Evolutionary conservation across 176 grass and related monocot genomes (phyloP).

Genomic region (Thalia dealbata): DNA sequence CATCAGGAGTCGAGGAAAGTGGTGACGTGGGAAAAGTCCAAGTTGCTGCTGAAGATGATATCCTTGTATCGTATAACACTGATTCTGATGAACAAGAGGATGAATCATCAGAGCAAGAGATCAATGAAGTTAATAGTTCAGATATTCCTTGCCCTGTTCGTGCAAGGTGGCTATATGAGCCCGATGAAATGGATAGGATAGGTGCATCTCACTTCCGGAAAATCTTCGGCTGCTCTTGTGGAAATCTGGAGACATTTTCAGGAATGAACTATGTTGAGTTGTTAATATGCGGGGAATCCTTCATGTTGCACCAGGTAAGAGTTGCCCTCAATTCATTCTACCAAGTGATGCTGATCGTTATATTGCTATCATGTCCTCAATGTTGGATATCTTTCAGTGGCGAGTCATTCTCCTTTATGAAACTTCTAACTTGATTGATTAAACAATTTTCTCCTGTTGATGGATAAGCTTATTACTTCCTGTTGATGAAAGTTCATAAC

Average conservation of each 20-base stretch:
- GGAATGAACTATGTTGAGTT: slow-evolving; percentile 68
- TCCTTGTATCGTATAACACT: slow-evolving; percentile 20
- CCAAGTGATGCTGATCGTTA: background rate
- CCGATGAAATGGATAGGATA: slow-evolving; percentile 74
- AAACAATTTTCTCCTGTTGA: background rate
- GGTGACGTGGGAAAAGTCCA: slow-evolving; percentile 18
- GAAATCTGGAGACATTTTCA: slow-evolving; percentile 54
- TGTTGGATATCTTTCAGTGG: background rate
- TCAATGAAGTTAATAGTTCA: slow-evolving; percentile 22
- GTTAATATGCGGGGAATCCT: slow-evolving; percentile 75
- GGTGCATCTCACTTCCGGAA: slow-evolving; percentile 80
- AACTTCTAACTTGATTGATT: background rate
- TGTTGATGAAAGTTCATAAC: background rate
- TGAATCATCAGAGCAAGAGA: slow-evolving; percentile 16
- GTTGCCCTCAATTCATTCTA: no score
- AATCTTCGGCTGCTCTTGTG: slow-evolving; percentile 63
- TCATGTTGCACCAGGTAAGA: slow-evolving; percentile 94
- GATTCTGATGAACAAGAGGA: slow-evolving; percentile 20
- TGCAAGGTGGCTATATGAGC: slow-evolving; percentile 84
- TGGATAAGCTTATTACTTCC: background rate
- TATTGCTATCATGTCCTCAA: no score
- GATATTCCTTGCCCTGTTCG: slow-evolving; percentile 26
- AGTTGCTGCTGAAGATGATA: slow-evolving; percentile 33
- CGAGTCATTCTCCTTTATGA: background rate
- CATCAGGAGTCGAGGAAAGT: slow-evolving; percentile 21